These are phyloP conservation scores for Pleomassaria siparia DNA, from an alignment of 2,329 filamentous ascomycete genomes.

Conservation along the genomic window DNA sequence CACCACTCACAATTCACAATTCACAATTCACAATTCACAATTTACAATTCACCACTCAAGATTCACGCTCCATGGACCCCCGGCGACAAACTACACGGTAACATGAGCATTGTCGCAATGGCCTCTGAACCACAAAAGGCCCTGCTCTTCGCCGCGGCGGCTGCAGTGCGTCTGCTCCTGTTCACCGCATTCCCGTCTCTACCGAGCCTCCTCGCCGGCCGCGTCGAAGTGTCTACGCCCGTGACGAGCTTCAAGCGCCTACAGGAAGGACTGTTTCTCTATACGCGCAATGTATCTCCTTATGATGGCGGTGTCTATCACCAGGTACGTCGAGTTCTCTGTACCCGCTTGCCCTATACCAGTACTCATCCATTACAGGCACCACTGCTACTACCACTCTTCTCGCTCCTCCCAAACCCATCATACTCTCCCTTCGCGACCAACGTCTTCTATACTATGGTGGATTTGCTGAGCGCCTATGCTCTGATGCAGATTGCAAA, in stretches of 20 bases:
- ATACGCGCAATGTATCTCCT: constrained; percentile 92
- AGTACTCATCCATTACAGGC: constrained; percentile 57
- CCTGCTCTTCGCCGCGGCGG: constrained; percentile 73
- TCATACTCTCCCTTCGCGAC: constrained; percentile 70
- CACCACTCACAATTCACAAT: too few relatives aligned
- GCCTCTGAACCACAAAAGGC: constrained; percentile 60
- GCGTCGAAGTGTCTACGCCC: constrained; percentile 95
- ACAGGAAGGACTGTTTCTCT: constrained; percentile 94
- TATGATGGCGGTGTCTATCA: constrained; percentile 90
- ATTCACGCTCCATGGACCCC: constrained; percentile 21
- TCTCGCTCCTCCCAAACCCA: constrained; percentile 79
- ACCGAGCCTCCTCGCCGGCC: constrained; percentile 80
- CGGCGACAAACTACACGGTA: constrained; percentile 1
- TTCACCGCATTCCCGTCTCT: constrained; percentile 80
- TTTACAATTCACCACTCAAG: too few relatives aligned
- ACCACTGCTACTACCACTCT: constrained; percentile 85
- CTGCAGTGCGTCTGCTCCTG: constrained; percentile 75
- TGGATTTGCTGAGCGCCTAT: constrained; percentile 81
- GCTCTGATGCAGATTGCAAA: constrained; percentile 78
- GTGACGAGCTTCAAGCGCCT: constrained; percentile 98
- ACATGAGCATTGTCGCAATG: constrained; percentile 43
- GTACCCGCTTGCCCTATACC: not conserved
- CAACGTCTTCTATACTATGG: constrained; percentile 73
- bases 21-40: too few relatives aligned
- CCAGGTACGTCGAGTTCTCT: constrained; percentile 50